Percentiles rank a stretch among this genome's conserved stretches.
Conservation (phyloP, 768 basidiomycete genomes). For the Naganishia randhawae region DNA sequence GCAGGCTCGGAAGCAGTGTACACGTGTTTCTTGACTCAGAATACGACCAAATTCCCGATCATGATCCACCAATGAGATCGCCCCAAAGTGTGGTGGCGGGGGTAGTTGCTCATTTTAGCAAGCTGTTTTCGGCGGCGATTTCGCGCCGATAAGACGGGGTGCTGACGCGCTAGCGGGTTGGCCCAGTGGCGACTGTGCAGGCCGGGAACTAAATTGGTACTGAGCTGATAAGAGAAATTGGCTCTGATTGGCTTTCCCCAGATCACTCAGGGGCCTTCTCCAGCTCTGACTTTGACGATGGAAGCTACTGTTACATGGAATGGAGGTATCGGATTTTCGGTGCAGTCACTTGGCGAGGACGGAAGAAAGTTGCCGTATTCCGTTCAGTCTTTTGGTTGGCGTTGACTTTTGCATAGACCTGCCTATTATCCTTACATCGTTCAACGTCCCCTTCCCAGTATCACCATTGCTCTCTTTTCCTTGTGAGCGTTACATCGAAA, state of each 20-base stretch:
- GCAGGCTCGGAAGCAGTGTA: too few relatives aligned
- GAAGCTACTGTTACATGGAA: neutral
- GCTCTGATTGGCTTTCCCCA: conserved; percentile 12
- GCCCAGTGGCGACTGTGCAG: too few relatives aligned
- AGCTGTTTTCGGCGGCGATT: too few relatives aligned
- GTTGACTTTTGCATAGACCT: neutral
- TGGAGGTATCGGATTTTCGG: conserved; percentile 18
- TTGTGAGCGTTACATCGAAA: neutral
- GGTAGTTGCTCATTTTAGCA: too few relatives aligned
- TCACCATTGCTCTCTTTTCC: too few relatives aligned
- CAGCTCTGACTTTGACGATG: neutral
- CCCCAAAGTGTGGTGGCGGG: too few relatives aligned
- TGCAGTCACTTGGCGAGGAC: conserved; percentile 1
- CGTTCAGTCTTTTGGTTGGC: neutral
- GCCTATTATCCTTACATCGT: neutral
- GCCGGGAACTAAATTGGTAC: neutral
- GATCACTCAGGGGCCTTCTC: neutral
- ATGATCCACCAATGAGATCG: too few relatives aligned
- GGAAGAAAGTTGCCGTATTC: neutral
- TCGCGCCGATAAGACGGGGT: too few relatives aligned
- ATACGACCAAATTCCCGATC: too few relatives aligned
- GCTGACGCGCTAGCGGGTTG: too few relatives aligned
- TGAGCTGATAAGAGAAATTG: conserved; percentile 2
- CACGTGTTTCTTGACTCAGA: too few relatives aligned
- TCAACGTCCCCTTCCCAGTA: neutral